Base-by-base conservation (phyloP, 1,284 basidiomycete genomes). In the Caloboletus firmus region DNA sequence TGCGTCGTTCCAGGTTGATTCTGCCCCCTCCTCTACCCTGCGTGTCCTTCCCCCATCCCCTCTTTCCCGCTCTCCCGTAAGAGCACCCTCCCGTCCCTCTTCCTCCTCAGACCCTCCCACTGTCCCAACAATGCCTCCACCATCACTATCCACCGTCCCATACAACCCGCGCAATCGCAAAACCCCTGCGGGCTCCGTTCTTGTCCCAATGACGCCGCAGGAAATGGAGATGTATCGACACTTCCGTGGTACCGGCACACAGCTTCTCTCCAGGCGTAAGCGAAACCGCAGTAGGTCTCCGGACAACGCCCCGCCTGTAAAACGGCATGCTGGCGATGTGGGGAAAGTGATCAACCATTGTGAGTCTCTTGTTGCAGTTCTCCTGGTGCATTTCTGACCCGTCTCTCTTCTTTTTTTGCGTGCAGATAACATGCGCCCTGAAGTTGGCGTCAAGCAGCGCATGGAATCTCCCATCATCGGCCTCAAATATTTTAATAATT, bases 401-500 rank as follows among this genome's bases (percentile, higher is more conserved):
- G 3, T n/a, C 51, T 13, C 37, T 30, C 30, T 13, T 51, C 32
- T 43, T 45, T 52, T 45, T 52, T 46, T 44, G 22, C 52, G 13
- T 49, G 37, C 63, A 95, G 92, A 99, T 74, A 99, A 99, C 70
- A 81, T 85, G 41, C 85, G 97, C 11, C 93, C 91, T 5, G 95
- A 99, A 57, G 89, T 96, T 12, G 95, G 93, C 49, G 82, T 93
- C 30, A 78, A 85, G 10, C 85, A 89, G 59, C 88, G 97, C 35
- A 82, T 84, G 59, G 85, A 89, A n/a, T 98, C 95, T 7, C 93
- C 95, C 32, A 99, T 99, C 66, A 93, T 98, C 55, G 95, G 94
- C 22, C 80, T 99, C 52, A 95, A 96, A 72, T 92, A 85, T 70
- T 99, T 98, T 77, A 99, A 99, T 76, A 99, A 99, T 75, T 99